Evolutionary conservation across 371 early-diverging fungal genomes (phyloP), one percentile per base, ranked within the genome.

Genomic region (Mucor mucedo): DNA sequence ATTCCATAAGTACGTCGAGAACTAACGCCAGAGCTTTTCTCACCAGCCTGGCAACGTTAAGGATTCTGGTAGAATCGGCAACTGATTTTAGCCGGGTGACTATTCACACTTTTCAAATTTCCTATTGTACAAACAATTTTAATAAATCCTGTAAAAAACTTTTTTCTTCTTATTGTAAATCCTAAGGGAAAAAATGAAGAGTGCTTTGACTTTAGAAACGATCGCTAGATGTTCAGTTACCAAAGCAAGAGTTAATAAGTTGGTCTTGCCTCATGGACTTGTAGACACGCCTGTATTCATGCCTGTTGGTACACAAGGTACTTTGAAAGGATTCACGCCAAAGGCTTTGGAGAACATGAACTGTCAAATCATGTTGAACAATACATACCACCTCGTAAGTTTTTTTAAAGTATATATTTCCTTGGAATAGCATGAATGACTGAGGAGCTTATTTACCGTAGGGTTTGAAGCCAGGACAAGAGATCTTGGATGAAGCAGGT

Each of bases 291-390:
- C 97, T 27, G 90, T 92, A 64, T 98, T 96, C 69, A 97, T 98
- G 98, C 97, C 98, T 10, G 98, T 98, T 29, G 97, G 95, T 13
- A 97, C 97, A 2, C 92, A 96, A 79, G 98, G 95, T 27, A 88
- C 94, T 9, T 84, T 98, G 80, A 97, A 97, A 70, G 97, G 94
- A 14, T 71, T 95, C 56, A 88, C 91, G 16, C 83, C 88, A 13
- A 68, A 89, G 28, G 94, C 94, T 68, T 72, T 95, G 38, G 86
- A 89, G 66, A 84, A 87, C 33, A 76, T 93, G 27, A 89, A 92
- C 68, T 93, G 95, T 77, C 91, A 94, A 55, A 90, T 96, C 56
- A 94, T 98, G 72, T 84, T 98, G 47, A 89, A 91, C 55, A 98
- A 98, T 70, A 96, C 97, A 2, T 97, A 95, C 75, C 93, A 93